Evolutionary conservation across 1,284 basidiomycete genomes (phyloP), one percentile per base, ranked within the genome.

Genomic region (Leccinum colubrinum): DNA sequence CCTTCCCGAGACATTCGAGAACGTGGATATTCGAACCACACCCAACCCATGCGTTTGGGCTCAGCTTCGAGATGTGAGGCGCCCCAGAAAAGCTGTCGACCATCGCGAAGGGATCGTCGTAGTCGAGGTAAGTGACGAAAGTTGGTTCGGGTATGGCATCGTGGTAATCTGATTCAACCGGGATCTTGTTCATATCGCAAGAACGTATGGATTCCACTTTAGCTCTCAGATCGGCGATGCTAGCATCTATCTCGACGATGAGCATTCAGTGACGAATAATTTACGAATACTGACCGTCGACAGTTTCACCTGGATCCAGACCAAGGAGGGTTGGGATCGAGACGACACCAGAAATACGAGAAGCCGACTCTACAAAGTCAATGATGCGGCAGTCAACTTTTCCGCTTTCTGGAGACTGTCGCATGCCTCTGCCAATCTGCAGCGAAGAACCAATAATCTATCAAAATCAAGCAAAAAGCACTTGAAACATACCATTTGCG

Each of bases 381-480:
- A 99, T 90, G 55, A 98, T 86, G 22, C 86, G 85, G 73, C 97
- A 98, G 71, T 98, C 88, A 41, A 74, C 69, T 76, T 99, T 99
- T 53, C 86, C 90, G 0, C 93, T 95, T 5, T 75, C 75, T 2
- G 93, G 91, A 0, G 92, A 95, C 27, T 93, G 81, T 60, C 97
- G 83, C 82, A 98, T 90, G 7, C 97, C 96, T 58, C 97, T 84
- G 0, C 96, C 97, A 66, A 98, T 94, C 93, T 95, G 63, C 5
- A 51, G 15, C n/a, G 48, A 48, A 17, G 58, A 35, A 50, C 59
- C 20, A 55, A 57, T 46, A n/a, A 37, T 6, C 11, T 57, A 37
- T 20, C 6, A 50, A 43, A 25, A 22, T 41, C 35, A 48, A 37
- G 33, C 30, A 46, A 50, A 39, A 51, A 22, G 14, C 11, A 53